These are phyloP conservation scores for Hypoxylon sp. DNA, from an alignment of 2,329 filamentous ascomycete species.

Conservation along the genomic window DNA sequence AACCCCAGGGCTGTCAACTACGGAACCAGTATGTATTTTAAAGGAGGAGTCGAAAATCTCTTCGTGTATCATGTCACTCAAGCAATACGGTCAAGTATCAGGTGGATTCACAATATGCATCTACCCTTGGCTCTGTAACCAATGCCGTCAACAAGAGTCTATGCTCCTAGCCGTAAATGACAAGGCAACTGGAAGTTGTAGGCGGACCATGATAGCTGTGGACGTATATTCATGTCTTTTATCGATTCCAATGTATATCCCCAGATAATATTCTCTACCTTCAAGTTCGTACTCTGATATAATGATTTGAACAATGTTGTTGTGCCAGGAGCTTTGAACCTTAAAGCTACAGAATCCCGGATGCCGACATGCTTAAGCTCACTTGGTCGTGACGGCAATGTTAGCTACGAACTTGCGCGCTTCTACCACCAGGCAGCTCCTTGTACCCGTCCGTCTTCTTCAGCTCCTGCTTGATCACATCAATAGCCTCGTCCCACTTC, in stretches of 20 bases:
- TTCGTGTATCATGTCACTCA: background rate
- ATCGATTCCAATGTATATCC: background rate
- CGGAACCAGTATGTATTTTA: background rate
- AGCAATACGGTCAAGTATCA: slow-evolving; percentile 1
- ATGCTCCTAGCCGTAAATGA: background rate
- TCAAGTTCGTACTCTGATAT: no score
- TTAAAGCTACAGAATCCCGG: no score
- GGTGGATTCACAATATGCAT: slow-evolving; percentile 4
- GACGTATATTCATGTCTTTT: background rate
- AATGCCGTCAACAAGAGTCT: background rate
- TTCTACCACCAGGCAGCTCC: no score
- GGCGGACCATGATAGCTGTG: background rate
- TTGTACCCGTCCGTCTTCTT: no score
- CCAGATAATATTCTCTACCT: background rate
- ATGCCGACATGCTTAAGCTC: no score
- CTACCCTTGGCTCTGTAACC: slow-evolving; percentile 1
- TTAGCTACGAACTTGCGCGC: no score
- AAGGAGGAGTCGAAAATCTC: background rate
- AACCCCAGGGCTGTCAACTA: background rate
- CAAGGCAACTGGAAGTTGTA: background rate
- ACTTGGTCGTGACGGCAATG: no score
- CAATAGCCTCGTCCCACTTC: no score
- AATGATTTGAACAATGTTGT: no score
- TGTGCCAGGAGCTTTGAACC: no score
- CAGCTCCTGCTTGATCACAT: no score